A percentile compares a stretch with the other conserved stretches of the same genome.
Evolutionary conservation across 2,329 filamentous ascomycete species (phyloP).

Genomic region (Diaporthe vexans): DNA sequence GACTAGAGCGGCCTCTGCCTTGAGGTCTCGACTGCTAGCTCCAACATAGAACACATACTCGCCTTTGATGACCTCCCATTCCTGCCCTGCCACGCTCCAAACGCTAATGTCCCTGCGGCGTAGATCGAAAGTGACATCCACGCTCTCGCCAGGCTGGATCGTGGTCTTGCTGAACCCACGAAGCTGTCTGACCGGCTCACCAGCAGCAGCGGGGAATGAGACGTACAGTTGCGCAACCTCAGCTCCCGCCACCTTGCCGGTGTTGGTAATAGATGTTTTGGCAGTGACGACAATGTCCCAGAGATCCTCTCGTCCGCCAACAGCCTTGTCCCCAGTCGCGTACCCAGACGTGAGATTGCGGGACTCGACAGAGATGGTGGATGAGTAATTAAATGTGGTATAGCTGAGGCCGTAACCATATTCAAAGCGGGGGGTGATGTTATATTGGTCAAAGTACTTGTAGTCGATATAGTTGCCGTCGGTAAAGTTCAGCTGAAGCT

Average conservation of each 20-base stretch:
- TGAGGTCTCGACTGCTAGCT: slow-evolving; percentile 6
- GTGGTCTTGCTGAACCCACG: slow-evolving; percentile 75
- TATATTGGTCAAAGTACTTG: slow-evolving; percentile 64
- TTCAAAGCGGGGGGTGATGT: slow-evolving; percentile 65
- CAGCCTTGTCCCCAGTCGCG: slow-evolving; percentile 55
- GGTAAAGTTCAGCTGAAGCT: slow-evolving; percentile 54
- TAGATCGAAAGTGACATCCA: slow-evolving; percentile 64
- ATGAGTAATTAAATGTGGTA: slow-evolving; percentile 58
- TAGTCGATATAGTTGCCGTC: slow-evolving; percentile 69
- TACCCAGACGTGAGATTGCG: slow-evolving; percentile 50
- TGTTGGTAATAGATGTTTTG: slow-evolving; percentile 57
- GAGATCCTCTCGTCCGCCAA: slow-evolving; percentile 61
- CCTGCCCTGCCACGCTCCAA: slow-evolving; percentile 73
- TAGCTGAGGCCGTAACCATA: slow-evolving; percentile 71
- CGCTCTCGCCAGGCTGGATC: slow-evolving; percentile 60
- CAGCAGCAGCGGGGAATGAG: slow-evolving; percentile 56
- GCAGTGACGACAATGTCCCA: slow-evolving; percentile 61
- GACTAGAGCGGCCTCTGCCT: slow-evolving; percentile 1
- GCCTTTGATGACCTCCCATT: slow-evolving; percentile 68
- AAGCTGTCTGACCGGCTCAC: slow-evolving; percentile 68
- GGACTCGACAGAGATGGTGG: slow-evolving; percentile 47
- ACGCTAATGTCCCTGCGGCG: slow-evolving; percentile 75
- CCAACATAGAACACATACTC: slow-evolving; percentile 61
- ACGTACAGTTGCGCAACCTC: slow-evolving; percentile 66
- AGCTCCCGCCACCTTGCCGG: slow-evolving; percentile 56